Evolutionary conservation across 768 basidiomycete genomes (phyloP), one percentile per base, ranked within the genome.

Genomic region (Leucocoprinus leucothites): DNA sequence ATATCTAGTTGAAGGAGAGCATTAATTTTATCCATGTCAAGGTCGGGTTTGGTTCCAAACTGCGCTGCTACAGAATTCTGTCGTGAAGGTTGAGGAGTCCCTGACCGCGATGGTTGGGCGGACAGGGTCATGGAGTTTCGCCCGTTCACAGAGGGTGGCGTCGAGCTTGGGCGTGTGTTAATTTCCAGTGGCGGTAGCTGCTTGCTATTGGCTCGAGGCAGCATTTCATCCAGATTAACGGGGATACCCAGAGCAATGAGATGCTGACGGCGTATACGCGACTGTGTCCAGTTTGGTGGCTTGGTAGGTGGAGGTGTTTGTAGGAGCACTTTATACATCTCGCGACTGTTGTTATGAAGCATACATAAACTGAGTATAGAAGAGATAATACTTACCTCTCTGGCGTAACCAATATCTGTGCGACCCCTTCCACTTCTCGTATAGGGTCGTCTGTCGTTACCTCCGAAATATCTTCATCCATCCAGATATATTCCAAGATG

Each of bases 241-340:
- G 95, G 95, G 44, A 98, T 87, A 21, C 95, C 95, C 22, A 98
- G 82, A 11, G 91, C 73, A 57, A 96, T 96, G 46, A 98, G 77
- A 64, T 97, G 92, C 65, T 94, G 92, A 46, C 94, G 77, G 53
- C 95, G 83, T 66, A 93, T 94, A 42, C 90, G 83, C 54, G 94
- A 96, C 45, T 93, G 86, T 48, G 86, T 94, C 95, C 95, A 98
- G 63, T 91, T 95, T 51, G 93, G 86, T n/a, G 91, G 87, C 66
- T 88, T 85, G 43, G 82, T 86, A 9, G 86, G 81, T 31, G 90
- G 86, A 1, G 88, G 84, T 1, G 86, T 79, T 59, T 87, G 79
- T 36, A 91, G 66, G 16, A 95, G 77, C 57, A 79, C 74, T 54
- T 84, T 82, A 69, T 93, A 92, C 51, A 93, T 70, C 58, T 87